Percentiles rank a stretch among this genome's conserved stretches.
Evolutionary conservation across 2,329 filamentous ascomycete species (phyloP).

Genomic region (Verticillium zaregamsianum): DNA sequence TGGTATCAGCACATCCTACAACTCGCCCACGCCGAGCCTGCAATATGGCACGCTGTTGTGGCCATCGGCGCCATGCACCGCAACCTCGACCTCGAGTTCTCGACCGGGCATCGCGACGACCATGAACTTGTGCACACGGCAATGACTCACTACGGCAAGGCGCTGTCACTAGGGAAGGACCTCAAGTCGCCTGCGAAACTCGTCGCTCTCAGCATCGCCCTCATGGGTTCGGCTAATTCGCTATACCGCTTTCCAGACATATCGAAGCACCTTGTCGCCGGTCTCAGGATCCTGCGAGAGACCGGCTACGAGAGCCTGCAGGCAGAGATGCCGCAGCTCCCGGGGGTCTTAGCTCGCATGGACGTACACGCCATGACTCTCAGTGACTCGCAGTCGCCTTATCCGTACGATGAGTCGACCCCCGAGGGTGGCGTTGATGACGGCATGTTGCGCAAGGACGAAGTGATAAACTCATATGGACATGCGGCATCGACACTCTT

Average conservation of each 20-base stretch:
- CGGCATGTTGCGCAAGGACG: not conserved
- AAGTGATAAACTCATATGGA: not conserved
- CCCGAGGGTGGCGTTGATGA: not conserved
- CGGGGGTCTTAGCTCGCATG: conserved; percentile 20
- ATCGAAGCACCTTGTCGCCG: conserved; percentile 24
- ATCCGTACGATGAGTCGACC: conserved; percentile 15
- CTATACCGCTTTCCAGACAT: conserved; percentile 25
- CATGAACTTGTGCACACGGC: conserved; percentile 13
- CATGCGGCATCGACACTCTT: not conserved
- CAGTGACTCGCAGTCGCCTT: conserved; percentile 24
- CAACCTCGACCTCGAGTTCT: conserved; percentile 7
- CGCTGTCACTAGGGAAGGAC: conserved; percentile 21
- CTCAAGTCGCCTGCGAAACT: conserved; percentile 20
- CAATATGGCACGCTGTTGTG: conserved; percentile 29
- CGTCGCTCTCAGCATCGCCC: conserved; percentile 25
- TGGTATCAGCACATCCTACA: conserved; percentile 27
- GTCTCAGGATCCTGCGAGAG: conserved; percentile 18
- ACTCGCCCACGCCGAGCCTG: conserved; percentile 27
- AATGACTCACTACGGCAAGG: conserved; percentile 18
- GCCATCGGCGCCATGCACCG: conserved; percentile 30
- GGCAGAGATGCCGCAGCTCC: conserved; percentile 2
- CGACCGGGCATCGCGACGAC: too few species aligned
- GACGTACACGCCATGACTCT: conserved; percentile 30
- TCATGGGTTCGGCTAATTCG: conserved; percentile 25
- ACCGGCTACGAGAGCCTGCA: not conserved